Base-by-base conservation (phyloP, 139 green algal genomes). In the Chlorella sp. region DNA sequence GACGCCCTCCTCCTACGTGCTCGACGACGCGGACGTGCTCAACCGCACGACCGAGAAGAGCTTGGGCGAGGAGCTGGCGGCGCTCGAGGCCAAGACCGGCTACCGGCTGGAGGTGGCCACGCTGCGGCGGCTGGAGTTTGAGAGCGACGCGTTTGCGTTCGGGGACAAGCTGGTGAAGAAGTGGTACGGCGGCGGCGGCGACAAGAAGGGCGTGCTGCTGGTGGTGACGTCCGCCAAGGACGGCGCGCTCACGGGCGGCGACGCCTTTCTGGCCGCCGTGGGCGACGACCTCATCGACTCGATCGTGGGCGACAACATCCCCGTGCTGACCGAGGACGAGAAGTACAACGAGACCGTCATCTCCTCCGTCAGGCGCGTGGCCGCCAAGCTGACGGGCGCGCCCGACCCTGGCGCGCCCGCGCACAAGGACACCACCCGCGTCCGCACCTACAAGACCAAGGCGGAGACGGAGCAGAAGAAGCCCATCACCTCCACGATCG, bases 171-270 rank as follows among this genome's bases (percentile, higher is more conserved):
- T 97, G 1, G 67, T 89, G 48, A 76, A 68, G 50, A 82, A 81
- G 65, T 98, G 95, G 95, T 98, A 97, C 88, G 87, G 89, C 3
- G 61, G 69, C 21, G 53, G n/a, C 17, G 29, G 35, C 23, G 85
- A 94, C 80, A 97, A 98, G 71, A 94, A 97, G 82, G 96, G 93
- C 27, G 68, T 98, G 5, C 66, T 99, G 61, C 79, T 99, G 78
- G 80, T 99, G 29, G 90, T 99, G 43, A 98, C 94, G 0, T 82
- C 95, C 27, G 79, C 71, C 67, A 99, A 98, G 86, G 95, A 99
- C 73, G 95, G 95, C 27, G 95, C 95, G 4, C 70, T 99, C 21
- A 93, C 91, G 38, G 95, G 95, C 61, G 95, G 96, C 27, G 80
- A 89, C 4, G 59, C 45, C 35, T 98, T 99, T 83, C 84, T 93